phyloP scores from a whole-genome alignment of 2,329 filamentous ascomycete genomes.

The Colletotrichum tanaceti region DNA sequence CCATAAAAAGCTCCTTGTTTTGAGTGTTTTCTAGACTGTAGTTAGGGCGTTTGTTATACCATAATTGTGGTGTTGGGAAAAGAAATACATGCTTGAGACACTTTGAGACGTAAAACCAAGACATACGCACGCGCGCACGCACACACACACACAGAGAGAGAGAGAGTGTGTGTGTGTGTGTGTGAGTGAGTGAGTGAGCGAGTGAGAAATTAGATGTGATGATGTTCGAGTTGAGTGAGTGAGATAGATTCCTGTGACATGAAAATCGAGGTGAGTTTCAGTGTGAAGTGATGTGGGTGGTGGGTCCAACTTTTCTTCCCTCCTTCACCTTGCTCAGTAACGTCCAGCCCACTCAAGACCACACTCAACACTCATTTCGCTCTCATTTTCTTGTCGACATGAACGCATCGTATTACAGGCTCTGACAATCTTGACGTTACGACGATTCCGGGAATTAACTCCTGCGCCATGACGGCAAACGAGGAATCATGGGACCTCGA shows the following conservation, averaged over 20 bases:
- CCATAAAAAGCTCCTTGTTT: conserved; percentile 3
- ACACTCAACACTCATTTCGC: neutral
- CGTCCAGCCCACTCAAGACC: conserved; percentile 2
- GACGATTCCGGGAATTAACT: no score
- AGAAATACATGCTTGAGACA: conserved; percentile 27
- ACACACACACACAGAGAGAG: no score
- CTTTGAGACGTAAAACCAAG: neutral
- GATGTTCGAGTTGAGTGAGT: neutral
- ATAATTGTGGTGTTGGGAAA: conserved; percentile 41
- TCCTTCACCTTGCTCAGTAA: conserved; percentile 27
- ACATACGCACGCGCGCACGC: no score
- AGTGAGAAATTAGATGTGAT: neutral
- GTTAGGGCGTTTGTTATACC: conserved; percentile 40
- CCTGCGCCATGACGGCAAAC: conserved; percentile 38
- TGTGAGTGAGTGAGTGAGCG: no score
- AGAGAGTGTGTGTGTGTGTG: no score
- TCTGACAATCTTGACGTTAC: no score
- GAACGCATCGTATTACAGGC: neutral
- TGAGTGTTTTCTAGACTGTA: conserved; percentile 32
- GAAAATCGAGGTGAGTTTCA: conserved; percentile 5
- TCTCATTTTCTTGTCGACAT: neutral
- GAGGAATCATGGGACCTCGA: conserved; percentile 53
- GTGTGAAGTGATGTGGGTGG: conserved; percentile 1
- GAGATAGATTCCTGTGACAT: neutral
- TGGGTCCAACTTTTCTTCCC: conserved; percentile 25